A percentile compares a stretch with the other conserved stretches of the same genome.
Conservation (phyloP, 2,329 filamentous ascomycete genomes). For the Ascomycota sp. region DNA sequence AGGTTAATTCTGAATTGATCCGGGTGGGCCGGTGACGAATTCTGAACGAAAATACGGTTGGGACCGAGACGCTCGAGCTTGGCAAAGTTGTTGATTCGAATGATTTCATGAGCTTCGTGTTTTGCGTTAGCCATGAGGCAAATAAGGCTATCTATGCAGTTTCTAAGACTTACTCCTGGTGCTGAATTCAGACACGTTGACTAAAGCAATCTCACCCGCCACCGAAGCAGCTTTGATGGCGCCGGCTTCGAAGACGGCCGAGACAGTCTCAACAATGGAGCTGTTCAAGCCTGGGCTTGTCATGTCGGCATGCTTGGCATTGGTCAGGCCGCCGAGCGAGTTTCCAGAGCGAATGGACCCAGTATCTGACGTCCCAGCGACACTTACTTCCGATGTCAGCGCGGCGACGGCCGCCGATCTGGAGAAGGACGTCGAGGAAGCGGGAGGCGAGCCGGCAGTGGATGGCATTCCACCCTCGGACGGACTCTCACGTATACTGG, state of each 20-base stretch:
- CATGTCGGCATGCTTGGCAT: slow-evolving; percentile 67
- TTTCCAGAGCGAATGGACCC: slow-evolving; percentile 81
- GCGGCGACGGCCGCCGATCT: slow-evolving; percentile 29
- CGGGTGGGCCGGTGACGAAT: slow-evolving; percentile 38
- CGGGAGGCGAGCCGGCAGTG: slow-evolving; percentile 3
- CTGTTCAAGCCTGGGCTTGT: slow-evolving; percentile 62
- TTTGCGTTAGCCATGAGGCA: not conserved
- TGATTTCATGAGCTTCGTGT: slow-evolving; percentile 34
- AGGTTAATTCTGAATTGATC: slow-evolving; percentile 69
- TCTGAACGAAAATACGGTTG: slow-evolving; percentile 76
- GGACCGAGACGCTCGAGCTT: slow-evolving; percentile 82
- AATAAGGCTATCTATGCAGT: too few relatives aligned
- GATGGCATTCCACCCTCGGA: slow-evolving; percentile 7
- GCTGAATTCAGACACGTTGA: slow-evolving; percentile 36
- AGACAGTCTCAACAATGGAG: slow-evolving; percentile 85
- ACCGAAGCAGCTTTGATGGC: slow-evolving; percentile 51
- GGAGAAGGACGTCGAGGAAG: slow-evolving; percentile 5
- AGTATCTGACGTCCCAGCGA: slow-evolving; percentile 50
- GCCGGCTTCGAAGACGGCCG: slow-evolving; percentile 60
- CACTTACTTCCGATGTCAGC: slow-evolving; percentile 41
- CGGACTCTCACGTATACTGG: slow-evolving; percentile 14
- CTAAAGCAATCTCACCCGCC: slow-evolving; percentile 74
- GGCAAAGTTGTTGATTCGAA: slow-evolving; percentile 74
- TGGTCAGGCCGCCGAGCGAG: slow-evolving; percentile 48
- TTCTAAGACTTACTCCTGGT: slow-evolving; percentile 28